Percentiles rank a stretch among this genome's conserved stretches.
Conservation (phyloP, 495 filamentous ascomycete species). For the Hypoxylon subgilvum region DNA sequence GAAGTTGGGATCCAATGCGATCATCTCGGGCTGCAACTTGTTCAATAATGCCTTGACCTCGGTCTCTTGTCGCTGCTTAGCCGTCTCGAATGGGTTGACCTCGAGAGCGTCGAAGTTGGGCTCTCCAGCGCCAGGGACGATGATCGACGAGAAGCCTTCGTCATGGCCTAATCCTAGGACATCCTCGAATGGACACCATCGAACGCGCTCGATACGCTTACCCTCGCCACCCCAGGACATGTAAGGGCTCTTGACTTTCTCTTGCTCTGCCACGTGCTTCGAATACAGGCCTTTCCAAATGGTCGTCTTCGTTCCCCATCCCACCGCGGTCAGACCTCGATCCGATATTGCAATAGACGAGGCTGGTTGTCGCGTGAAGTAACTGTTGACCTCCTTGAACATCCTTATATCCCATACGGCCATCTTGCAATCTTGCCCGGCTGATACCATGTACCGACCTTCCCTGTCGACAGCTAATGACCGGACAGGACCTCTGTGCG, state of each 20-base stretch:
- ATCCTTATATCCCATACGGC: conserved; percentile 95
- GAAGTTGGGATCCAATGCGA: conserved; percentile 87
- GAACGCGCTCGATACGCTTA: conserved; percentile 75
- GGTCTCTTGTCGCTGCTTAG: conserved; percentile 88
- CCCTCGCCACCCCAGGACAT: conserved; percentile 92
- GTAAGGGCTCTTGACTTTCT: conserved; percentile 86
- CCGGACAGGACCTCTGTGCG: conserved; percentile 92
- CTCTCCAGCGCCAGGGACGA: conserved; percentile 93
- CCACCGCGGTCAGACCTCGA: conserved; percentile 81
- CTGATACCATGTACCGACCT: conserved; percentile 93
- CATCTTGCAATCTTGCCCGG: conserved; percentile 90
- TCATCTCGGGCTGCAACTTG: conserved; percentile 97
- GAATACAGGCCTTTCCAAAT: conserved; percentile 89
- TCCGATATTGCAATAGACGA: conserved; percentile 86
- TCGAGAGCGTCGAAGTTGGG: conserved; percentile 95
- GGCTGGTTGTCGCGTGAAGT: conserved; percentile 86
- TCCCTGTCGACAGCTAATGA: conserved; percentile 83
- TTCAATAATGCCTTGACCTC: conserved; percentile 87
- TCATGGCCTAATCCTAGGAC: conserved; percentile 83
- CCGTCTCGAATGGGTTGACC: conserved; percentile 94
- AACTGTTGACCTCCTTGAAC: conserved; percentile 89
- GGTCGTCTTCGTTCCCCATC: conserved; percentile 88
- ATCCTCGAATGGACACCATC: conserved; percentile 96
- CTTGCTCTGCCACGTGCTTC: conserved; percentile 66
- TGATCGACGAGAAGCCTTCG: conserved; percentile 83